Conservation (phyloP, 2,329 filamentous ascomycete genomes). For the Orbilia ellipsospora region DNA sequence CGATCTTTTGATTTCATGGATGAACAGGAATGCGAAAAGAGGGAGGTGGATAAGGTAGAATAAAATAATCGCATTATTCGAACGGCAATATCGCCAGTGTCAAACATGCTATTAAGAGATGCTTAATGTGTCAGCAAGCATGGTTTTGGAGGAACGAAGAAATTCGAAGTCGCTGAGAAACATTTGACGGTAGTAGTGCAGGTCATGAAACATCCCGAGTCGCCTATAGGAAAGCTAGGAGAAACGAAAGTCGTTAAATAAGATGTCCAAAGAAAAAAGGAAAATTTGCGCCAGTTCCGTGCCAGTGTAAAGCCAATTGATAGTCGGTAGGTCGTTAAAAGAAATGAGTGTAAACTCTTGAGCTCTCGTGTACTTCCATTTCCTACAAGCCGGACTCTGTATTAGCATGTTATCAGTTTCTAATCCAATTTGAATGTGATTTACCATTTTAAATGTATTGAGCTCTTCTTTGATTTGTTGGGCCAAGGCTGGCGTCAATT, state of each 20-base stretch:
- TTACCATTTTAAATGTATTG: conserved; percentile 98
- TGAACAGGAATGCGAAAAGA: not conserved
- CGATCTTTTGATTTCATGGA: not conserved
- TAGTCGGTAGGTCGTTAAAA: conserved; percentile 74
- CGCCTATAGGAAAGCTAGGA: conserved; percentile 26
- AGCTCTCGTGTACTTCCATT: conserved; percentile 99
- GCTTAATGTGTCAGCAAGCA: conserved; percentile 22
- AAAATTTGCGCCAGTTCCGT: conserved; percentile 56
- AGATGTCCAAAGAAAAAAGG: conserved; percentile 48
- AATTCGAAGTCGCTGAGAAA: conserved; percentile 47
- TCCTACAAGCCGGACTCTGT: conserved; percentile 70
- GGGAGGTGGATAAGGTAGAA: not conserved
- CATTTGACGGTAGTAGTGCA: conserved; percentile 39
- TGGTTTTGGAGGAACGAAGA: conserved; percentile 14
- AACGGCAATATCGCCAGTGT: conserved; percentile 20
- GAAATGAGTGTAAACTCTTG: conserved; percentile 99
- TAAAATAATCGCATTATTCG: not conserved
- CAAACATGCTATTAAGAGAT: conserved; percentile 38
- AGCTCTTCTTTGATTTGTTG: conserved; percentile 99
- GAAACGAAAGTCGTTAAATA: conserved; percentile 50
- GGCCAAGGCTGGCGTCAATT: conserved; percentile 92
- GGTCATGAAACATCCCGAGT: conserved; percentile 53
- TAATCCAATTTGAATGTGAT: conserved; percentile 60
- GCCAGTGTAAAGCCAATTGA: conserved; percentile 55
- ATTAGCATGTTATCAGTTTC: conserved; percentile 8